Evolutionary conservation across 768 basidiomycete species (phyloP).

Genomic region (Crepidotus variabilis): DNA sequence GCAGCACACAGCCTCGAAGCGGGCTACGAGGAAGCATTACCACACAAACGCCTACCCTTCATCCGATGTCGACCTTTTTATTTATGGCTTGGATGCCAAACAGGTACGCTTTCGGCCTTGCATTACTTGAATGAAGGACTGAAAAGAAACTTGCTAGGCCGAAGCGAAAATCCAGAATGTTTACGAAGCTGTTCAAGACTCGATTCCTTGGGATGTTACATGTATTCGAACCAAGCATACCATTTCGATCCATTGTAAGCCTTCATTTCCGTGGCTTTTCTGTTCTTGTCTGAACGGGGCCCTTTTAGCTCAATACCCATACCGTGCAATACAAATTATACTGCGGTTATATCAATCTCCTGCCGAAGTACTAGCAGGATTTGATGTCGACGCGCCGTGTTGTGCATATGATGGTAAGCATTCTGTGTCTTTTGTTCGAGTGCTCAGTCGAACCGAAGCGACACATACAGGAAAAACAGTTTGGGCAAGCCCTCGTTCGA

Average conservation of each 20-base stretch:
- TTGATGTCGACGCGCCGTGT: slow-evolving; percentile 65
- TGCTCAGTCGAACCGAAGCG: background rate
- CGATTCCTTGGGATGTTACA: slow-evolving; percentile 66
- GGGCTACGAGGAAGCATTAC: slow-evolving; percentile 54
- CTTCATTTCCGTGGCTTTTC: background rate
- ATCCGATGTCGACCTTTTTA: slow-evolving; percentile 61
- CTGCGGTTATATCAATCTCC: slow-evolving; percentile 59
- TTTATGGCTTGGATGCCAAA: slow-evolving; percentile 54
- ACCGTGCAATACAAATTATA: slow-evolving; percentile 61
- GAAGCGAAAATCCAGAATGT: slow-evolving; percentile 56
- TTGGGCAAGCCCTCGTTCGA: slow-evolving; percentile 56
- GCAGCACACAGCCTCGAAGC: slow-evolving; percentile 45
- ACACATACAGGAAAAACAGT: slow-evolving; percentile 37
- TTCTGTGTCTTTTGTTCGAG: background rate
- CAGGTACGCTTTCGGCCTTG: slow-evolving; percentile 28
- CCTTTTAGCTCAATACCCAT: slow-evolving; percentile 55
- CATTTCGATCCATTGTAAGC: slow-evolving; percentile 58
- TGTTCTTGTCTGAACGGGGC: background rate
- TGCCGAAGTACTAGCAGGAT: slow-evolving; percentile 63
- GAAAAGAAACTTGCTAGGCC: slow-evolving; percentile 32
- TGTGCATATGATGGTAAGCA: slow-evolving; percentile 38
- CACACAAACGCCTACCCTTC: slow-evolving; percentile 53
- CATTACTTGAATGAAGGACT: background rate
- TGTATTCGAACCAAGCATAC: slow-evolving; percentile 66
- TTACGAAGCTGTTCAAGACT: slow-evolving; percentile 61